These are phyloP conservation scores for Fraxinus latifolia DNA, from an alignment of 305 asterid genomes.

Conservation along the genomic window DNA sequence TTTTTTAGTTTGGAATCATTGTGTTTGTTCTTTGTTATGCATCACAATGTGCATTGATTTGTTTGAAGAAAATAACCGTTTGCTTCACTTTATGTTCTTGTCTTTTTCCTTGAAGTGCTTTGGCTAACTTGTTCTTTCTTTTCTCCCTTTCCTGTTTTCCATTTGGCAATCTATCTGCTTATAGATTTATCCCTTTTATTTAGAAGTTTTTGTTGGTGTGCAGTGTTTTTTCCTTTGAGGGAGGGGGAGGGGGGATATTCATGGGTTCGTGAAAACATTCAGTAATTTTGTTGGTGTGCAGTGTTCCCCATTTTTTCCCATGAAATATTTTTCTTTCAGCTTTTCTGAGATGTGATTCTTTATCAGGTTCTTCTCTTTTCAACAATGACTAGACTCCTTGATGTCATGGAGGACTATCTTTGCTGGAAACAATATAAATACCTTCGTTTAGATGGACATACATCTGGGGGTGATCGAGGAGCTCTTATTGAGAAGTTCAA, in stretches of 20 bases:
- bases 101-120: background rate
- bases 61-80: background rate
- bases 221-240: background rate
- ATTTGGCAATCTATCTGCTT: background rate
- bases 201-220: background rate
- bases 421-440: constrained; percentile 90
- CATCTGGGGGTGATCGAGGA: constrained; percentile 98
- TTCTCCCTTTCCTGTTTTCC: background rate
- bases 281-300: background rate
- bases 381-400: constrained; percentile 98
- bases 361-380: constrained; percentile 89
- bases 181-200: background rate
- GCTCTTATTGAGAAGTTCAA: constrained; percentile 84
- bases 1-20: background rate
- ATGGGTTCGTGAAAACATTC: constrained; percentile 1
- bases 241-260: background rate
- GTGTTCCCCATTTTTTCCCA: background rate
- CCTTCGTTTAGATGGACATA: constrained; percentile 96
- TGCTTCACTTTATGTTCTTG: background rate
- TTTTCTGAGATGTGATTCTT: constrained; percentile 4
- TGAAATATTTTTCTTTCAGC: constrained; percentile 13
- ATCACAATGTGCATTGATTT: background rate
- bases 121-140: background rate
- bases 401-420: constrained; percentile 99
- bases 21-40: background rate